Base-by-base conservation (phyloP, 2,329 filamentous ascomycete species). In the Coniosporium tulheliwenetii region DNA sequence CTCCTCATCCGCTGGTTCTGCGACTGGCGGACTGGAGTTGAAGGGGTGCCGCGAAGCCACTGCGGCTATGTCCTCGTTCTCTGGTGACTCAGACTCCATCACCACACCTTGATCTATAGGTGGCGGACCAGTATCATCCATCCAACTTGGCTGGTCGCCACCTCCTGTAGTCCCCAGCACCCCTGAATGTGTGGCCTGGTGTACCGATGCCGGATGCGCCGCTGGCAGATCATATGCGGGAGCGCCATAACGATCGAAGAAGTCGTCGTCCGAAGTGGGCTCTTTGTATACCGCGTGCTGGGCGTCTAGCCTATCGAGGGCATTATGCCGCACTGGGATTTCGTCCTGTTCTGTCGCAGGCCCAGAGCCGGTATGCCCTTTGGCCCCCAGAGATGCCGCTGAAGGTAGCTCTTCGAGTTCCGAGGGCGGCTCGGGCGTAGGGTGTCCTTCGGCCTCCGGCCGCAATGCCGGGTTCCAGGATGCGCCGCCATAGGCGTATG, bases 401-500 rank as follows among this genome's bases (percentile, higher is more conserved):
- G 19, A 26, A 26, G 19, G 19, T 26, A 26, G 7, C 19, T 26
- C 19, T 26, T 7, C 19, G 7, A 19, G 19, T 19, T 36, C 16
- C 29, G 19, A 10, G 31, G 9, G 10, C 31, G 32, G 26, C 14
- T 30, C 10, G 46, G 37, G 38, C 26, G 43, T 26, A 41, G 37
- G 26, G 49, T 42, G 31, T 40, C 32, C 26, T 13, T 53, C 47
- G 38, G 44, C 48, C 42, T 72, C 63, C 32, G 65, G 63, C 51
- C 68, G 59, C 44, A 71, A 54, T 14, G 72, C 71, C 36, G 72
- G 71, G 60, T 76, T 70, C 73, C 72, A 75, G 14, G 65, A 64
- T 41, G 63, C 49, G 41, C 50, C 52, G 35, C 48, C 48, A 47
- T 53, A 60, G 38, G 61, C 62, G 51, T 58, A 59, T 38, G 58